Evolutionary conservation across 345 rosid species (phyloP), one percentile per base, ranked within the genome.

Genomic region (Eucalyptus viminalis): DNA sequence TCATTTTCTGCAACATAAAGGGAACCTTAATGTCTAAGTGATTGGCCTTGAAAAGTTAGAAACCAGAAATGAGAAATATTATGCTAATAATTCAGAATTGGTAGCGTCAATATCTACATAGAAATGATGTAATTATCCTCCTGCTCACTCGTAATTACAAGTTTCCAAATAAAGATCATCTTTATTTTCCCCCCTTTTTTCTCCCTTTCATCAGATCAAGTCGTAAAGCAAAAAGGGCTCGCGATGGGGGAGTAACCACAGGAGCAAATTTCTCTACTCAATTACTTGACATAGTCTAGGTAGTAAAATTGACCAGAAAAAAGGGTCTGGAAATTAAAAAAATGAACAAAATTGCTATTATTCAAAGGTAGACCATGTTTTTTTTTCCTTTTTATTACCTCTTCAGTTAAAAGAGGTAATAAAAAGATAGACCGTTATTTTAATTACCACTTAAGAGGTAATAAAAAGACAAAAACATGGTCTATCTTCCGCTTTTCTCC

Each of bases 401-500:
- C 54, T 50, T 50, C 15, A 7, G 14, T 49, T 4, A 49, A 49
- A 49, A 13, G 53, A 51, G 56, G 56, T 17, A 53, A 53, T 53
- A 19, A 53, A 17, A 17, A 53, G 9, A 17, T 1, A 53, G 56
- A 53, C 9, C 4, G 8, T 19, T 53, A 0, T 17, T 53, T 53
- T 53, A 19, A 53, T 53, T 53, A 19, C 58, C 5, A 19, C 10
- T 53, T 19, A 1, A 11, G 40, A n/a, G 76, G 37, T 4, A n/a
- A 14, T n/a, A n/a, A 40, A 22, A 6, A 17, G 4, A 17, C 24
- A 37, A 76, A 37, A 37, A 40, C 15, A 40, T 0, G 29, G 0
- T 21, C 24, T 11, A 3, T 40, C 83, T 22, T 21, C 16, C 47
- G 47, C 83, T 17, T 40, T 6, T 37, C 27, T 21, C 45, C 47